Base-by-base conservation (phyloP, 768 basidiomycete genomes). In the button mushroom (Agaricus bisporus) region DNA sequence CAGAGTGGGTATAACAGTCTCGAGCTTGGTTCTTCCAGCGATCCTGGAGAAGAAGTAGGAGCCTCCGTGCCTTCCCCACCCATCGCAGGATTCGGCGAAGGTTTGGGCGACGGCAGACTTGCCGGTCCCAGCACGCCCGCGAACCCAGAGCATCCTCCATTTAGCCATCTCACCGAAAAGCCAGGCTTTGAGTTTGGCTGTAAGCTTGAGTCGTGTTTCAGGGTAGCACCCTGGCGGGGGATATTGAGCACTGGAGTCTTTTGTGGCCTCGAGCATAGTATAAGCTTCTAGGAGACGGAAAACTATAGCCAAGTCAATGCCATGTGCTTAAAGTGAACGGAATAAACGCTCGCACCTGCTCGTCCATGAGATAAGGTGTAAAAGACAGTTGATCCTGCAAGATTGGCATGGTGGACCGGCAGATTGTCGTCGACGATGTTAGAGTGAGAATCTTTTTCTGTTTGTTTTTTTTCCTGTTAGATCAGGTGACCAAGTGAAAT, bases 71-170 rank as follows among this genome's bases (percentile, higher is more conserved):
- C 41, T 29, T 15, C 54, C 28, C 11, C 28, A 28, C 17, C 36
- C 18, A 9, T 17, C 15, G 26, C 48, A 49, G 9, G 32, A 48
- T n/a, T 41, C 35, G 41, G 48, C 48, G 28, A 56, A 45, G n/a
- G 54, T 50, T 35, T 49, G 41, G 11, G 54, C 28, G n/a, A 56
- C 39, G 17, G 54, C 48, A 12, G 54, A 49, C 26, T 56, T 56
- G 14, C 54, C 54, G 6, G 54, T 44, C 8, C 54, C 54, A 25
- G 54, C 54, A 28, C 36, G 48, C 2, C 54, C 54, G 25, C 8
- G 29, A 15, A 48, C 29, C 47, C 47, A 48, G 29, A 48, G 32
- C 12, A 48, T 28, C 5, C 18, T 36, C 47, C 47, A 48, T 9
- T n/a, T 17, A 17, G 29, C 29, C 22, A 18, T 12, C 18, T 35